Base-by-base conservation (phyloP, 108 stramenopile species). In the Pinguiococcus pyrenoidosus region DNA sequence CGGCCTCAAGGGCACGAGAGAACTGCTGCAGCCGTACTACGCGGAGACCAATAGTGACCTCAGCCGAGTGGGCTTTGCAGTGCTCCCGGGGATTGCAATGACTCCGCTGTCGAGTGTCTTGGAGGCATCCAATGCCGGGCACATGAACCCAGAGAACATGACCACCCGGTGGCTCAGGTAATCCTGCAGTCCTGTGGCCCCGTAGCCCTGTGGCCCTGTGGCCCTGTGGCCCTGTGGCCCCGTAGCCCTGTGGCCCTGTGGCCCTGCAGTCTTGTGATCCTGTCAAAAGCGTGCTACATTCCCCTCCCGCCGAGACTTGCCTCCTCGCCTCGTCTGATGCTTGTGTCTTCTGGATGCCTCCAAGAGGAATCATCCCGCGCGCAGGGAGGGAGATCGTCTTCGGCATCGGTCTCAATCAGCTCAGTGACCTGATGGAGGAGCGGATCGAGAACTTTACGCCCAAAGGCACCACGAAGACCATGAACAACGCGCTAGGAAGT, bases 51-150 rank as follows among this genome's bases (percentile, higher is more conserved):
- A n/a, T n/a, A n/a, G n/a, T n/a, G n/a, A 49, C 13, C 49, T 46
- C 29, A 51, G 65, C 17, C 56, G 58, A 10, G 34, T 68, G 8
- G 58, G 46, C 16, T 43, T 52, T 4, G 73, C 81, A 0, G 34
- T 82, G 27, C 26, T 75, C 7, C 81, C 81, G 4, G 81, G 81
- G 27, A 55, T 82, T 17, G 49, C 72, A 48, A 82, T 82, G 81
- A 80, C 78, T 37, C 81, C 78, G 39, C 60, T 82, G 43, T 66
- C 68, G 24, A 69, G 66, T 34, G 18, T 82, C 16, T 51, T 82
- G 26, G 81, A 82, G 56, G 81, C 81, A 8, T 70, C 69, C 45
- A 82, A 82, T 56, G 81, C 81, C 1, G 81, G 74, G 24, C 72
- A 79, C 45, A 29, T 71, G 48, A 82, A 82, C 62, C 41, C 54